Percentiles rank a stretch among this genome's conserved stretches.
Conservation (phyloP, 2,329 filamentous ascomycete genomes). For the Chalara sp. region DNA sequence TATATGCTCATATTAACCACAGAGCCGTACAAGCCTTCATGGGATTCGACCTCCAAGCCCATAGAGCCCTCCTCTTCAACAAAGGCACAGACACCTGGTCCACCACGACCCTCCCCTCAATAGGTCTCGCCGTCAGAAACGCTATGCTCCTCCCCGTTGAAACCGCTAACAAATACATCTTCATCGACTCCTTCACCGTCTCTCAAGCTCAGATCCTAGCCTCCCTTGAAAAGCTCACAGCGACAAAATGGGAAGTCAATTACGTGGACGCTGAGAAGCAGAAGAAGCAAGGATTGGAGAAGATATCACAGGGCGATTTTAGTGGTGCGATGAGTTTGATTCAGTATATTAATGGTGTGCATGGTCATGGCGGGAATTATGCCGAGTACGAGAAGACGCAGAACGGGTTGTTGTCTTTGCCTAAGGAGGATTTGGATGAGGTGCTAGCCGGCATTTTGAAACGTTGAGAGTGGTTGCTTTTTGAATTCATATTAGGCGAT, state of each 20-base stretch:
- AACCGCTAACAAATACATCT: conserved; percentile 1
- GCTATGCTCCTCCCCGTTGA: not conserved
- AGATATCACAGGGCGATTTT: not conserved
- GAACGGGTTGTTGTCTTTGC: conserved; percentile 10
- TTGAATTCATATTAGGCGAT: no score
- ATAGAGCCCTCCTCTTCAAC: not conserved
- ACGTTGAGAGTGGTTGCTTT: no score
- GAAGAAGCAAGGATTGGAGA: not conserved
- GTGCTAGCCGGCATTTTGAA: not conserved
- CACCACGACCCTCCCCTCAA: not conserved
- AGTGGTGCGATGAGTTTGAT: conserved; percentile 6
- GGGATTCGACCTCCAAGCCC: not conserved
- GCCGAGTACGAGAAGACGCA: conserved; percentile 15
- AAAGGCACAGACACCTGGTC: not conserved
- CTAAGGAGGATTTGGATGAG: not conserved
- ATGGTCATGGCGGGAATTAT: not conserved
- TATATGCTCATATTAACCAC: not conserved
- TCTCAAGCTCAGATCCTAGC: conserved; percentile 1
- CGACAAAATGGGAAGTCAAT: not conserved
- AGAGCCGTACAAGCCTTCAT: not conserved
- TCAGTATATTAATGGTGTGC: not conserved
- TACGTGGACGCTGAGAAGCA: not conserved
- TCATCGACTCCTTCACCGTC: conserved; percentile 1
- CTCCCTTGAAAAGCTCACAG: not conserved
- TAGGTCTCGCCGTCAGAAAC: not conserved